These are phyloP conservation scores for Candida peoriensis DNA, from an alignment of 805 yeast species.

Conservation along the genomic window DNA sequence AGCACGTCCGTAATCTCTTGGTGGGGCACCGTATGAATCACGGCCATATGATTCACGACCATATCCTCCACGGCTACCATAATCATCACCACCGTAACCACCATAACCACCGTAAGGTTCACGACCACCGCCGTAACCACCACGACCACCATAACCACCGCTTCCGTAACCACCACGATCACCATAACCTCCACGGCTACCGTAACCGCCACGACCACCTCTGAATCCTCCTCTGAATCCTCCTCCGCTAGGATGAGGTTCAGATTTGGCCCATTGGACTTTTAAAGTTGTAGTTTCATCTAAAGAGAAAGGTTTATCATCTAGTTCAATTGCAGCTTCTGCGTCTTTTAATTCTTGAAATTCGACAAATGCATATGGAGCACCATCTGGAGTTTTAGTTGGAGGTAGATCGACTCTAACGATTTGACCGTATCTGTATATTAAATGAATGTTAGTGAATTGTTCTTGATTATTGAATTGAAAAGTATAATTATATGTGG, in stretches of 20 bases:
- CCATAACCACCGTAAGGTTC: conserved; percentile 15
- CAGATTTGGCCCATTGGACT: conserved; percentile 53
- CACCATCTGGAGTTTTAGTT: conserved; percentile 52
- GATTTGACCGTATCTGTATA: conserved; percentile 50
- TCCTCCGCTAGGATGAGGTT: conserved; percentile 40
- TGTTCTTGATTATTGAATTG: too few species aligned
- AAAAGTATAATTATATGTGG: conserved; percentile 2
- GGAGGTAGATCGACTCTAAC: conserved; percentile 60
- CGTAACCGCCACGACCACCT: conserved; percentile 14
- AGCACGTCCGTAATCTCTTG: conserved; percentile 6
- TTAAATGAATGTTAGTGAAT: conserved; percentile 10
- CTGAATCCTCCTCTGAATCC: conserved; percentile 16
- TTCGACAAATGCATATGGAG: conserved; percentile 62
- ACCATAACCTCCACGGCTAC: conserved; percentile 3
- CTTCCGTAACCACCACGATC: conserved; percentile 14
- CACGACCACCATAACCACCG: conserved; percentile 7
- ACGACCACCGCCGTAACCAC: conserved; percentile 10
- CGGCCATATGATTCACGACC: conserved; percentile 8
- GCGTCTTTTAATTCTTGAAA: conserved; percentile 48
- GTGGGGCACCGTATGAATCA: conserved; percentile 12
- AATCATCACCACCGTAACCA: conserved; percentile 8
- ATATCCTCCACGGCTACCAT: conserved; percentile 6
- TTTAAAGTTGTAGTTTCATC: conserved; percentile 36
- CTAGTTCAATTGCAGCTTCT: conserved; percentile 44
- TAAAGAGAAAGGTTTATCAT: conserved; percentile 40